phyloP scores from a whole-genome alignment of 495 filamentous ascomycete species.

The Penicillium paradoxum region DNA sequence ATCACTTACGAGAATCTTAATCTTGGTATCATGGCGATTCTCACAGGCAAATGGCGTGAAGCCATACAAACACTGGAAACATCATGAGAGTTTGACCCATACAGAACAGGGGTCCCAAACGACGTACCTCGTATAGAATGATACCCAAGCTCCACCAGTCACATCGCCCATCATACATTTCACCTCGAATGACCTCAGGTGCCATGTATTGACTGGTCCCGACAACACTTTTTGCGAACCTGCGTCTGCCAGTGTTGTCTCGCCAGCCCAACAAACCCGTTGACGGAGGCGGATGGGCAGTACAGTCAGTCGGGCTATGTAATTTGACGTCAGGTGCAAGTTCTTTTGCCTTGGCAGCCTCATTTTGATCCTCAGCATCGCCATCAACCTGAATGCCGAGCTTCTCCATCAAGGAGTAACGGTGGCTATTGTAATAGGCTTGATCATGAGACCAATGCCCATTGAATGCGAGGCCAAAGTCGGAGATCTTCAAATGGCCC shows the following conservation, averaged over 20 bases:
- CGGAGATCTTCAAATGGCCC: constrained; percentile 90
- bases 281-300: constrained; percentile 13
- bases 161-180: constrained; percentile 83
- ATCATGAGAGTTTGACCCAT: neutral
- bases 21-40: constrained; percentile 73
- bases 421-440: constrained; percentile 74
- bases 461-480: constrained; percentile 92
- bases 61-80: constrained; percentile 71
- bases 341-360: constrained; percentile 35
- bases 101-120: neutral
- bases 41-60: constrained; percentile 84
- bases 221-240: constrained; percentile 78
- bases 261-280: constrained; percentile 65
- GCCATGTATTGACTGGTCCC: constrained; percentile 98
- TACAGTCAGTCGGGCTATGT: constrained; percentile 8
- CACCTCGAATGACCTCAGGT: constrained; percentile 80
- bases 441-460: constrained; percentile 93
- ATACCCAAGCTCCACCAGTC: constrained; percentile 97
- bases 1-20: constrained; percentile 65
- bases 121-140: constrained; percentile 75
- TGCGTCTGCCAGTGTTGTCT: constrained; percentile 67
- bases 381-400: constrained; percentile 71
- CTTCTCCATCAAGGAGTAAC: constrained; percentile 68
- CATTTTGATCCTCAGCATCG: constrained; percentile 64
- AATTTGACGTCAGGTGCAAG: neutral